Base-by-base conservation (phyloP, 164 flowering plant species). In the Liriodendron chinense region DNA sequence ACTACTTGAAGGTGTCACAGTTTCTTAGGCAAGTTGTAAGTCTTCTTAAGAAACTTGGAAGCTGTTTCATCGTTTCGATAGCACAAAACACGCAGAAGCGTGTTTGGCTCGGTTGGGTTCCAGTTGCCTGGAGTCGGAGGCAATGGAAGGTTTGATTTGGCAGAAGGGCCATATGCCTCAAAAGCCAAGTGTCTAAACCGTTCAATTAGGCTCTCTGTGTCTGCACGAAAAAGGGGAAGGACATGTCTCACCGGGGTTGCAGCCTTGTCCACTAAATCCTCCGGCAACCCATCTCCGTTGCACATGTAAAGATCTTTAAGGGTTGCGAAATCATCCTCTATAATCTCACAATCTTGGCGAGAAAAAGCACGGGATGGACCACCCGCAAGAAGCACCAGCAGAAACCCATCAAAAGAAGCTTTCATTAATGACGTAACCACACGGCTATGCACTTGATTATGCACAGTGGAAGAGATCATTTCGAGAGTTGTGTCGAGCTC, bases 351-450 rank as follows among this genome's bases (percentile, higher is more conserved):
- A 82, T 93, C 98, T 77, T 84, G 85, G 22, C 6, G 74, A 14
- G 86, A 69, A 76, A 92, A 94, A 64, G 85, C 82, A 71, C 98
- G 94, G 24, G 88, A 82, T 1, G 96, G 94, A 13, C 98, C 94
- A 61, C 98, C 98, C n/a, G 98, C 95, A 65, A 94, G 91, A 80
- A 94, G 83, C 71, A 94, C 93, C 78, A 91, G 47, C 64, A 91
- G 75, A 70, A 92, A 91, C 61, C 97, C 98, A 50, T 93, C 94
- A 73, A 92, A 93, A 26, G 98, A 90, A 74, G 98, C 98, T 77
- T 80, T 89, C 98, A 94, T 93, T 50, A 94, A 71, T 10, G 94
- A 90, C 10, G 90, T 88, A n/a, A 93, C 85, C 14, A 84, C 83
- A 61, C 88, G 89, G 16, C 89, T 88, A 62, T 90, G 86, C 56